Evolutionary conservation across 2,329 filamentous ascomycete genomes (phyloP).

Genomic region (Ophiocordyceps polyrhachis-furcata): DNA sequence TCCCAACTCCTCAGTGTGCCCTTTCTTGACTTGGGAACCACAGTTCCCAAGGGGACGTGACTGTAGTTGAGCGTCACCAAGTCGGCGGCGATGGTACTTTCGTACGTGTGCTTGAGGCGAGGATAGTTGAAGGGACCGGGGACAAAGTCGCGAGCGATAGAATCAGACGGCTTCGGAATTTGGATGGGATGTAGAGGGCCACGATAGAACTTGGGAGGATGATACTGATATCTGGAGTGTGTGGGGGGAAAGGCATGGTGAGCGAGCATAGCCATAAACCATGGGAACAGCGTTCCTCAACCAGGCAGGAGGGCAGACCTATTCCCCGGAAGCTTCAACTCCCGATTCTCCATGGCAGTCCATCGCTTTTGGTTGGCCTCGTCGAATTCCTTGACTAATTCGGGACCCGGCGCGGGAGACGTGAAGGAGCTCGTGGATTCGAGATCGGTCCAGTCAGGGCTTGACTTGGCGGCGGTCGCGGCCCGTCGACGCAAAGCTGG

Average conservation of each 20-base stretch:
- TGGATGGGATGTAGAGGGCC: slow-evolving; percentile 87
- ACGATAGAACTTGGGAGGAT: slow-evolving; percentile 84
- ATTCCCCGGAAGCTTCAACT: slow-evolving; percentile 24
- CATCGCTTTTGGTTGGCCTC: background rate
- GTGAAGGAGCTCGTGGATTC: slow-evolving; percentile 31
- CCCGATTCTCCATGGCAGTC: slow-evolving; percentile 13
- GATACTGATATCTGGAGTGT: slow-evolving; percentile 66
- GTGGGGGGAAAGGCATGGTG: background rate
- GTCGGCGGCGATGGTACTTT: slow-evolving; percentile 71
- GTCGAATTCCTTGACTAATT: slow-evolving; percentile 21
- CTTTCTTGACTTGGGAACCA: slow-evolving; percentile 21
- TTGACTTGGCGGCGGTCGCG: slow-evolving; percentile 16
- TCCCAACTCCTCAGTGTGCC: slow-evolving; percentile 72
- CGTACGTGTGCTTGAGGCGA: slow-evolving; percentile 76
- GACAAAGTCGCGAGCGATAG: slow-evolving; percentile 69
- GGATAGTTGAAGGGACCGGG: slow-evolving; percentile 83
- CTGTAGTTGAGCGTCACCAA: slow-evolving; percentile 77
- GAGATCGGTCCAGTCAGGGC: slow-evolving; percentile 24
- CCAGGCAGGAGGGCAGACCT: slow-evolving; percentile 14
- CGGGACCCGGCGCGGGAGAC: slow-evolving; percentile 20
- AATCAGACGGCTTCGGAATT: slow-evolving; percentile 71
- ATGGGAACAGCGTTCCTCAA: background rate
- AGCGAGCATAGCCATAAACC: background rate
- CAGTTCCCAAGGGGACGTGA: slow-evolving; percentile 65
- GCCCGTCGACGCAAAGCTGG: slow-evolving; percentile 20